Base-by-base conservation (phyloP, 495 filamentous ascomycete species). In the Hypoxylon crocopeplum region DNA sequence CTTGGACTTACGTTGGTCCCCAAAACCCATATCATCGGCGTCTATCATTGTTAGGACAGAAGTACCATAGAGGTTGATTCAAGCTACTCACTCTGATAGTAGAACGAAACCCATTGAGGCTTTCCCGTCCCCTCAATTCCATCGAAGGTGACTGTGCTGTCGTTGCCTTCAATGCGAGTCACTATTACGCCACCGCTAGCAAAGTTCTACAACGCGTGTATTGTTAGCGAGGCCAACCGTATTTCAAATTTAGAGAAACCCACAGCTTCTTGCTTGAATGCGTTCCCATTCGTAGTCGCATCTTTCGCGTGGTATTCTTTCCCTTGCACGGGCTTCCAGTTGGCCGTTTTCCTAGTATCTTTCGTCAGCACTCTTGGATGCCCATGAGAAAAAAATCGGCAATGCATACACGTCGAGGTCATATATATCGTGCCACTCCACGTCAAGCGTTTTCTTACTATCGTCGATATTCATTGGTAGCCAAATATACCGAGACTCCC, bases 41-140 rank as follows among this genome's bases (percentile, higher is more conserved):
- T 77, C 69, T 40, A 25, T 12, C 30, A 3, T 25, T 21, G 19
- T 62, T 55, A 67, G 56, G 34, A 27, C 19, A 41, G 22, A 37
- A 32, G 3, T 25, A 15, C 34, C 8, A 12, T 0, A 12, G n/a
- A 3, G 20, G 17, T 17, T 38, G 17, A 38, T 24, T 29, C 3
- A 48, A 33, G 15, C 21, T 46, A 48, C 42, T 64, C 32, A 73
- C 69, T 77, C 47, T 77, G 73, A 42, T 82, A 82, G 52, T 82
- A 79, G 64, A 83, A 82, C 0, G 81, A 82, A 10, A 83, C 71
- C 79, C 78, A 83, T 72, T 83, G 81, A 1, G 75, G 75, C 30
- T 77, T 72, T 15, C 79, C 81, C 5, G 74, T 67, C 5, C 81
- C 80, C 49, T 78, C 64, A 15, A 83, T 76, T 2, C 63, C 66